Conservation (phyloP, 495 filamentous ascomycete genomes). For the Bathelium albidoporum region DNA sequence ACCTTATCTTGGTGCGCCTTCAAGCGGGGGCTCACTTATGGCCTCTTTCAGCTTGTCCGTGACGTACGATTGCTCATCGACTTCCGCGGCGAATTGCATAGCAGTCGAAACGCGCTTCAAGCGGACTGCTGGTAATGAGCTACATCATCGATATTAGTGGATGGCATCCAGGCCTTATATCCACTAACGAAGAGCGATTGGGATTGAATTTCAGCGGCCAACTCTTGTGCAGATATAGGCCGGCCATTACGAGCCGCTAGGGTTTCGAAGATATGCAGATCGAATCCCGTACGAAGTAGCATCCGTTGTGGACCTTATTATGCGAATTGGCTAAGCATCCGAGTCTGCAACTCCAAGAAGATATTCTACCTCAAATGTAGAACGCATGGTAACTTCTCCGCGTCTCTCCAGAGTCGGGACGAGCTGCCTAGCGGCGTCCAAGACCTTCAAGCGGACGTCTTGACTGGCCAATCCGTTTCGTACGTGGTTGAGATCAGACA, state of each 20-base stretch:
- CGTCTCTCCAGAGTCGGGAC: background rate
- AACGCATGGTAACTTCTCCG: background rate
- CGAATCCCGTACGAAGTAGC: background rate
- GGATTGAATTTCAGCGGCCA: background rate
- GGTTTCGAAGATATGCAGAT: background rate
- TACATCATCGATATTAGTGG: background rate
- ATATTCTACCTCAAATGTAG: background rate
- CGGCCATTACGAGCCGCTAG: background rate
- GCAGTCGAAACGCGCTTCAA: slow-evolving; percentile 7
- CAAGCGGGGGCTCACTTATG: background rate
- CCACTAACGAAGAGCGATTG: background rate
- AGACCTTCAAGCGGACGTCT: background rate
- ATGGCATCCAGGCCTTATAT: background rate
- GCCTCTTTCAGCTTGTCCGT: slow-evolving; percentile 4
- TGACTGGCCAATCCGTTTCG: background rate
- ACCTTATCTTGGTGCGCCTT: background rate
- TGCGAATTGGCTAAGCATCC: background rate
- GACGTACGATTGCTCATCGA: slow-evolving; percentile 4
- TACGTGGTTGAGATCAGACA: background rate
- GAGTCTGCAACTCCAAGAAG: background rate
- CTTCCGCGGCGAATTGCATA: slow-evolving; percentile 4
- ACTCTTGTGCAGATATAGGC: background rate
- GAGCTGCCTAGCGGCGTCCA: background rate
- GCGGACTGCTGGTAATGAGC: background rate
- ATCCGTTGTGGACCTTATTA: background rate